Evolutionary conservation across 306 rosid genomes (phyloP), one percentile per base, ranked within the genome.

Genomic region (Vachellia collinsii): DNA sequence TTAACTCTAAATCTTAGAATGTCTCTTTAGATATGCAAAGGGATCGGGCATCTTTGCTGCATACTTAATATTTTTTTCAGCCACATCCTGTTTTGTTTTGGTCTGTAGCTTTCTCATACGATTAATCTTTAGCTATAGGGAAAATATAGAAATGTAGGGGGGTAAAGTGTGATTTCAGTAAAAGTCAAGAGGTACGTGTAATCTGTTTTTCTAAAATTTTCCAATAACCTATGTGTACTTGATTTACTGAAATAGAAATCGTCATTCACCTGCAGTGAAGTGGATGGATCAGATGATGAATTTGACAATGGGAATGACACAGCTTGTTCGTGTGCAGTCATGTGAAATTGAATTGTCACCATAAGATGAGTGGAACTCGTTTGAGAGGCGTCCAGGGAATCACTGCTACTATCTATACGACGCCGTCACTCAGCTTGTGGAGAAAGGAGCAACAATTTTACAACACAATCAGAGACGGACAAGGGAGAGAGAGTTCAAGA

Each of bases 201-300:
- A 50, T 14, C 6, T 14, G 16, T 50, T 4, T 50, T 50, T 50
- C 7, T 50, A 50, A 13, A 50, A 14, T 16, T 80, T 63, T 39
- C 58, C 5, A 19, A 50, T 77, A 77, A 74, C 25, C 9, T 63
- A 50, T 77, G 5, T 68, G 48, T 62, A 67, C 68, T 38, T 83
- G 77, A 62, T 79, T 77, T 79, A 53, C 77, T 88, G 84, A 78
- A 44, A 63, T 89, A 83, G n/a, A 82, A 74, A 67, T 64, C 77
- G 46, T 74, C 66, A 72, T 83, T 66, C 77, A 69, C 74, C 88
- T 81, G 92, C 97, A 94, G 98, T 77, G 98, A 94, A 85, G 82
- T 11, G 38, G 93, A 94, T 74, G 92, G 88, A 82, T 91, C 97
- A 19, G 98, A 94, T 62, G 94, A 94, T 39, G 98, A 92, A 76